Evolutionary conservation across 2,329 filamentous ascomycete genomes (phyloP), one percentile per base, ranked within the genome.

Genomic region (Emergomyces orientalis): DNA sequence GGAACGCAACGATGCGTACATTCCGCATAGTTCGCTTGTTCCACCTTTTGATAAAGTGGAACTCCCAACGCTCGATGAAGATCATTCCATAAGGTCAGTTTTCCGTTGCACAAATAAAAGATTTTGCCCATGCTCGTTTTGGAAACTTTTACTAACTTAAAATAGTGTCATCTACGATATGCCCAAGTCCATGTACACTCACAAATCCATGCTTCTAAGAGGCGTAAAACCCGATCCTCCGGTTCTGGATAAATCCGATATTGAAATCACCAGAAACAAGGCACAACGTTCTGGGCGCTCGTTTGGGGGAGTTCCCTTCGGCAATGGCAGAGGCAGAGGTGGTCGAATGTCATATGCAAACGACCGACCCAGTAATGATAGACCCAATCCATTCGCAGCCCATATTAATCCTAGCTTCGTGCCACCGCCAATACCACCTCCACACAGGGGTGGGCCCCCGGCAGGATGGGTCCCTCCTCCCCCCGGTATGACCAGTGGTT

Each of bases 191-290:
- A 81, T 80, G 11, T 84, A 90, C 69, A 79, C 85, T 4, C 94
- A 99, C 77, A 97, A 97, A 73, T 97, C 92, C 6, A 95, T 96
- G 89, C 83, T 99, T 17, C 82, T 99, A 43, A 87, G 91, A 2
- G 94, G 94, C 14, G 86, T 92, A 47, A 86, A 88, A 69, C 82
- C 92, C 63, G 85, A 89, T 4, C 77, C 82, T 1, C 85, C 90
- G 1, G 88, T 86, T 11, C 83, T 99, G 0, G 88, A 89, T 63
- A 82, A 84, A 41, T 84, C 83, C 63, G 92, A 97, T 71, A 85
- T 93, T 61, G 88, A 92, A 66, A 81, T 84, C 8, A 83, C 92
- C 52, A 85, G 86, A 71, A 82, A 83, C 61, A 87, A 88, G 72
- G 80, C 87, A 41, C 79, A 83, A 62, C 82, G 84, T 64, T 81